These are phyloP conservation scores for Aureobasidium sp. DNA, from an alignment of 2,329 filamentous ascomycete genomes.

Conservation along the genomic window DNA sequence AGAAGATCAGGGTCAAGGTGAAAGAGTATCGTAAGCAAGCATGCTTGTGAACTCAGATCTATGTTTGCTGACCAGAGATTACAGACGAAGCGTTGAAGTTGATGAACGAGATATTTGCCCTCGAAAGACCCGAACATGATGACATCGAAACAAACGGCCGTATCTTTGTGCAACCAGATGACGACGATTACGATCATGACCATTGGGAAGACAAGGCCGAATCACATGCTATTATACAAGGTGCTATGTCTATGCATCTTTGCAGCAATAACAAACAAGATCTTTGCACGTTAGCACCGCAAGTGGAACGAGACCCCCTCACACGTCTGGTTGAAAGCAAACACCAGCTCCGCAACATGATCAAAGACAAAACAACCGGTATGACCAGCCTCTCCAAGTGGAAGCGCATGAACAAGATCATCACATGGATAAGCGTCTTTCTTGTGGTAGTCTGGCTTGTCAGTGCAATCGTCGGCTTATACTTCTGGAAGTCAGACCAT, in stretches of 20 bases:
- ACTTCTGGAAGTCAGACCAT: neutral
- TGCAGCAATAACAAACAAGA: neutral
- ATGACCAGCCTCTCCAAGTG: neutral
- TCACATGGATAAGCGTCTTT: constrained; percentile 8
- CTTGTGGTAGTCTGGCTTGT: constrained; percentile 13
- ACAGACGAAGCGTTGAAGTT: constrained; percentile 18
- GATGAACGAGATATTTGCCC: constrained; percentile 3
- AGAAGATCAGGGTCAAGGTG: constrained; percentile 11
- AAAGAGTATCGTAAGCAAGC: constrained; percentile 20
- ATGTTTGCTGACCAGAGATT: neutral
- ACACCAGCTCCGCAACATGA: constrained; percentile 2
- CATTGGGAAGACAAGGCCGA: constrained; percentile 2
- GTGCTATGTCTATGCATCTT: neutral
- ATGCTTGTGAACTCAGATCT: too few relatives aligned
- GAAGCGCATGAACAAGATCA: neutral
- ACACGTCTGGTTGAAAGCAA: constrained; percentile 9
- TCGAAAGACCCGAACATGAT: neutral
- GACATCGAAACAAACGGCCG: constrained; percentile 11
- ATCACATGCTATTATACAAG: neutral
- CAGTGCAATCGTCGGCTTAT: constrained; percentile 3
- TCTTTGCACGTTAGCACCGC: constrained; percentile 11
- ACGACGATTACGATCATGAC: neutral
- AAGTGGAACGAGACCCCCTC: constrained; percentile 12
- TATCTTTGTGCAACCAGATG: constrained; percentile 6
- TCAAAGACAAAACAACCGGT: neutral